A percentile compares a stretch with the other conserved stretches of the same genome.
Evolutionary conservation across 495 filamentous ascomycete species (phyloP).

Genomic region (Lophiotrema nucula): DNA sequence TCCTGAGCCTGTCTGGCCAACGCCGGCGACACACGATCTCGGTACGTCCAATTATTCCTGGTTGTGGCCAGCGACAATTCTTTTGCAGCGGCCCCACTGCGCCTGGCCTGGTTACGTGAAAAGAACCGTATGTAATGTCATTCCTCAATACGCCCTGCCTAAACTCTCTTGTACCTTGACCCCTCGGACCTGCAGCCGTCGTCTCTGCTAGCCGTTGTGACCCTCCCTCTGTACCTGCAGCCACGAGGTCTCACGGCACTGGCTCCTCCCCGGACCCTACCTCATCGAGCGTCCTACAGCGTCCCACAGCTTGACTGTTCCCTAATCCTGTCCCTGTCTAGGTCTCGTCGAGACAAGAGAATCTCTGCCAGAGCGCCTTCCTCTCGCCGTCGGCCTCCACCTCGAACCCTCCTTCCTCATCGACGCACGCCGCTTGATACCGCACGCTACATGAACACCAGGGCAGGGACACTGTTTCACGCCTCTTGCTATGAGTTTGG

Average conservation of each 20-base stretch:
- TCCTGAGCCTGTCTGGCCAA: conserved; percentile 26
- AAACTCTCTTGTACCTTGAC: conserved; percentile 1
- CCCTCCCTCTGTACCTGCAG: conserved; percentile 33
- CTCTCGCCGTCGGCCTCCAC: conserved; percentile 1
- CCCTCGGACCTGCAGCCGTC: conserved; percentile 17
- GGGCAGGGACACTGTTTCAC: conserved; percentile 18
- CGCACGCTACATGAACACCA: conserved; percentile 20
- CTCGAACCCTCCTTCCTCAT: neutral
- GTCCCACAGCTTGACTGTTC: conserved; percentile 26
- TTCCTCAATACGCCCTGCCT: conserved; percentile 5
- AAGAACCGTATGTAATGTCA: neutral
- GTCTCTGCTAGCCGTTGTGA: conserved; percentile 4
- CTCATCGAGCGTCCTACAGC: conserved; percentile 23
- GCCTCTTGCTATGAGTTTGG: conserved; percentile 37
- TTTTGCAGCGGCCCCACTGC: conserved; percentile 20
- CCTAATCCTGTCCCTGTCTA: neutral
- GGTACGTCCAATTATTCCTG: conserved; percentile 26
- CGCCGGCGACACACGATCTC: neutral
- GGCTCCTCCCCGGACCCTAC: conserved; percentile 16
- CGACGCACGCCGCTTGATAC: neutral
- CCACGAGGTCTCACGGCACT: conserved; percentile 32
- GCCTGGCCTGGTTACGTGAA: conserved; percentile 18
- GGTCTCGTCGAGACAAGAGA: neutral
- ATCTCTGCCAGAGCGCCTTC: conserved; percentile 13
- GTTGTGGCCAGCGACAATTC: neutral